A percentile compares a stretch with the other conserved stretches of the same genome.
Evolutionary conservation across 1,284 basidiomycete genomes (phyloP).

Genomic region (Rhodotorula sp.): DNA sequence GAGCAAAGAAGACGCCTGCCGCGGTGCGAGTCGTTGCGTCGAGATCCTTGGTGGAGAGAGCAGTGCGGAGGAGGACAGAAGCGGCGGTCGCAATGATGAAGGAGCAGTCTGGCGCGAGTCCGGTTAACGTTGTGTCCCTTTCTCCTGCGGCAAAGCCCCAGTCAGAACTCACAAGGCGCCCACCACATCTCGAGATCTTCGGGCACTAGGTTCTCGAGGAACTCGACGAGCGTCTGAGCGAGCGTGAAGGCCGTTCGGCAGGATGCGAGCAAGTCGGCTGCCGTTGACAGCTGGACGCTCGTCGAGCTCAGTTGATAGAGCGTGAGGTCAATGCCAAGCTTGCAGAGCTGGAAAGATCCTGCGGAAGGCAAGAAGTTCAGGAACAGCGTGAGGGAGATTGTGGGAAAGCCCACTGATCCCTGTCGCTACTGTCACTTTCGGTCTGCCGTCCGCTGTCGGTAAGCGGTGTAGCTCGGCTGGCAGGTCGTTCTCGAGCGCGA

Average conservation of each 20-base stretch:
- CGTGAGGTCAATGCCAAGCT: slow-evolving; percentile 40
- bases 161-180: slow-evolving; percentile 43
- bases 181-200: slow-evolving; percentile 41
- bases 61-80: slow-evolving; percentile 41
- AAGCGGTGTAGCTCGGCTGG: slow-evolving; percentile 9
- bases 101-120: slow-evolving; percentile 38
- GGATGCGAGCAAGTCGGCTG: slow-evolving; percentile 14
- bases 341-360: slow-evolving; percentile 45
- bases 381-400: not conserved
- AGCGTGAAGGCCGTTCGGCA: slow-evolving; percentile 24
- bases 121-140: no score
- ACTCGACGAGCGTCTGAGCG: slow-evolving; percentile 29
- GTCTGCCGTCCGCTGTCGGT: not conserved
- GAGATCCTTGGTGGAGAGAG: slow-evolving; percentile 18
- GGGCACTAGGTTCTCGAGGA: slow-evolving; percentile 28
- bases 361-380: slow-evolving; percentile 18
- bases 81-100: slow-evolving; percentile 44
- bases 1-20: slow-evolving; percentile 18
- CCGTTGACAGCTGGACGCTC: slow-evolving; percentile 5
- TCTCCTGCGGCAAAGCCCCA: not conserved
- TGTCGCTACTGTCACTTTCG: not conserved
- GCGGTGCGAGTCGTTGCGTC: slow-evolving; percentile 17
- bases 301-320: slow-evolving; percentile 40
- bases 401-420: not conserved
- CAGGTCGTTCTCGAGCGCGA: slow-evolving; percentile 33